Base-by-base conservation (phyloP, 2,329 filamentous ascomycete genomes). In the Apiospora pterosperma region DNA sequence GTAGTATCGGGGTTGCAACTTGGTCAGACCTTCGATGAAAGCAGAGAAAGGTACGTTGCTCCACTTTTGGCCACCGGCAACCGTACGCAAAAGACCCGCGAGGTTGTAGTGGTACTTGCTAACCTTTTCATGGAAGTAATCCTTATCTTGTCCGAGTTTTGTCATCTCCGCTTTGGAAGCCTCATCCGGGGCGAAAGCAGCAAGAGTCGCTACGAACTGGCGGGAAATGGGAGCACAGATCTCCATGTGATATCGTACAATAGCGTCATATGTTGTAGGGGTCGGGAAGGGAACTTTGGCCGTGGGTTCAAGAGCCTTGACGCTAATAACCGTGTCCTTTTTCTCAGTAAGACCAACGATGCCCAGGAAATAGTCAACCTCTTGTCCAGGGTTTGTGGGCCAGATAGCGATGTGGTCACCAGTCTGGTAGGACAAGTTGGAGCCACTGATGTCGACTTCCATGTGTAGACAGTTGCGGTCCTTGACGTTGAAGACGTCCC, bases 281-380 rank as follows among this genome's bases (percentile, higher is more conserved):
- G 94, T 94, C 21, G 96, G 96, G 83, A 99, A 98, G 8, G 96
- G 96, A 58, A 99, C 93, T 82, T 97, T 98, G 70, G 96, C 93
- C 10, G 96, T 98, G 52, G 94, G 89, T 79, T 99, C 96, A 44
- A 97, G 87, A 65, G 92, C 90, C 82, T 96, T 97, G 77, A 99
- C 89, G 68, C 87, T 89, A 77, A 99, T 89, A 64, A 98, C 95
- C 1, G 84, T 85, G 78, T 97, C 81, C 66, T 90, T 88, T 83
- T 97, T 97, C 31, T 88, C 84, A 61, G 83, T 80, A 44, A 97
- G 86, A 67, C 88, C 93, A 69, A 96, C 85, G 63, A 96, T 85
- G 71, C 89, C 85, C 69, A 99, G 82, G 80, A 99, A 93, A 63
- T 93, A 89, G 73, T 98, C 93, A 58, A 97, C 95, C 78, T 98